These are phyloP conservation scores for Euryodendron excelsum DNA, from an alignment of 148 eudicot species.

Conservation along the genomic window DNA sequence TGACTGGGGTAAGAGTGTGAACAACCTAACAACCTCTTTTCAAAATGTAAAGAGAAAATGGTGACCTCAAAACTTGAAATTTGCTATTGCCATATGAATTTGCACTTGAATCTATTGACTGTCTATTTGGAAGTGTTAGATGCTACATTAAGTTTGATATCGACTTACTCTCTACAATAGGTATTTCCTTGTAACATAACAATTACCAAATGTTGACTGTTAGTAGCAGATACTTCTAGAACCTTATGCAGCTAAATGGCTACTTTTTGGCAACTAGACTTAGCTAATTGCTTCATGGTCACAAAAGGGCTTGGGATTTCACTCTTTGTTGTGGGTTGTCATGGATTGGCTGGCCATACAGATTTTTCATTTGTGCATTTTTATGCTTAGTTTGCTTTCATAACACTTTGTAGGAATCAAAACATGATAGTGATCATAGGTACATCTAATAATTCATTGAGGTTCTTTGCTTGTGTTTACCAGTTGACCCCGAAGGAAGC, in stretches of 20 bases:
- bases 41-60: background rate
- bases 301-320: no score
- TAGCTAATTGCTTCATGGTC: background rate
- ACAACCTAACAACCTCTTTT: background rate
- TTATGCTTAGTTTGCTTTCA: background rate
- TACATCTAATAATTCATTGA: background rate
- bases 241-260: no score
- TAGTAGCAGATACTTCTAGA: background rate
- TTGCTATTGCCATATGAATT: background rate
- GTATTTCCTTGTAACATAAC: background rate
- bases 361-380: background rate
- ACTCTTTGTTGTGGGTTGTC: no score
- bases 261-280: background rate
- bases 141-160: no score
- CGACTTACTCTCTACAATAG: background rate
- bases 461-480: conserved; percentile 14
- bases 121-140: no score
- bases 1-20: background rate
- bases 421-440: background rate
- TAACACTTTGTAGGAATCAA: background rate
- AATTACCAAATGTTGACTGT: background rate
- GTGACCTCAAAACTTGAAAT: background rate
- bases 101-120: no score
- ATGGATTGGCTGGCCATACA: no score
- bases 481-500: conserved; percentile 98